phyloP scores from a whole-genome alignment of 2,329 filamentous ascomycete species.

The Xylaria arbuscula region DNA sequence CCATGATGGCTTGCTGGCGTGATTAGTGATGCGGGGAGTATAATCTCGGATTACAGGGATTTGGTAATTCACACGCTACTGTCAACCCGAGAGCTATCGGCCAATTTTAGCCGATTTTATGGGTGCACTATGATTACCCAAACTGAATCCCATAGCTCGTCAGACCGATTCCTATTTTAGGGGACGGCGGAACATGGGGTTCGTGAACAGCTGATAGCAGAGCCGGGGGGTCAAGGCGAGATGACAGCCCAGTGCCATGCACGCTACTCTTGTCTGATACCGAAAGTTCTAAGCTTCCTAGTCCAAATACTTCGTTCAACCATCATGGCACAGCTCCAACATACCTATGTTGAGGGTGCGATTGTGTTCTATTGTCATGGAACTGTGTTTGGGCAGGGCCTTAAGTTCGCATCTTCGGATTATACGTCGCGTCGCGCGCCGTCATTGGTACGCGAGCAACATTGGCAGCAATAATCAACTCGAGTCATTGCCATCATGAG shows the following conservation, averaged over 20 bases:
- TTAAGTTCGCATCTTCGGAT: slow-evolving; percentile 4
- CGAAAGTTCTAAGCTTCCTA: background rate
- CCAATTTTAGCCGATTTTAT: background rate
- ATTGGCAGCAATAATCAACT: background rate
- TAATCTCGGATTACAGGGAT: slow-evolving; percentile 1
- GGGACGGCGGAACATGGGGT: background rate
- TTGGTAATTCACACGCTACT: no score
- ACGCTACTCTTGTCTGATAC: background rate
- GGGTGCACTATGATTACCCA: background rate
- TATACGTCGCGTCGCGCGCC: background rate
- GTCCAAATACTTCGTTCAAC: background rate
- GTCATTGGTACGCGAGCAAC: background rate
- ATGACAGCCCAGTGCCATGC: background rate
- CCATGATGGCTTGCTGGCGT: background rate
- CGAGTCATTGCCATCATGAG: background rate
- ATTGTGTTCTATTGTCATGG: background rate
- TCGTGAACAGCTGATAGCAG: background rate
- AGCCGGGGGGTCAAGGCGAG: background rate
- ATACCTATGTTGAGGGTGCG: background rate
- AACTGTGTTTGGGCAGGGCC: background rate
- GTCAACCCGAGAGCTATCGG: background rate
- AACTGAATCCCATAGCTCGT: background rate
- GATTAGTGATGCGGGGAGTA: background rate
- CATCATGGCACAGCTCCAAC: background rate
- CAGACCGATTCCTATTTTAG: background rate